These are phyloP conservation scores for Candida sojae DNA, from an alignment of 1,139 yeast genomes.

Conservation along the genomic window DNA sequence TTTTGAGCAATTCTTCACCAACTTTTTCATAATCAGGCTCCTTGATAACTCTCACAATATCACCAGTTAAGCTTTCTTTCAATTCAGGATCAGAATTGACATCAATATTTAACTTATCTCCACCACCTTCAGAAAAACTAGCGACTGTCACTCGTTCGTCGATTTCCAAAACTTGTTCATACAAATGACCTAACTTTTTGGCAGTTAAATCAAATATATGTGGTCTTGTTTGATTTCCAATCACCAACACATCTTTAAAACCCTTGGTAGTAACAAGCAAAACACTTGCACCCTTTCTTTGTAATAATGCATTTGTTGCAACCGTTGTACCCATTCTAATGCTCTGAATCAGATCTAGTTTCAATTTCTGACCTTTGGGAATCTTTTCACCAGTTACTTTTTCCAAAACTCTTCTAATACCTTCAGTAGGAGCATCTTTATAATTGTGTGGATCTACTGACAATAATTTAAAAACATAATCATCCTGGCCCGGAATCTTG, in stretches of 20 bases:
- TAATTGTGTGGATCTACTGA: constrained; percentile 89
- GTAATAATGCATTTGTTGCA: constrained; percentile 44
- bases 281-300: constrained; percentile 54
- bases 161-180: constrained; percentile 35
- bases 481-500: constrained; percentile 42
- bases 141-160: constrained; percentile 47
- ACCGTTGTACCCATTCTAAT: constrained; percentile 44
- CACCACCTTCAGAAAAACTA: constrained; percentile 45
- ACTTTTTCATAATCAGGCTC: constrained; percentile 32
- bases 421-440: constrained; percentile 88
- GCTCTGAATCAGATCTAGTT: constrained; percentile 29
- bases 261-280: constrained; percentile 54
- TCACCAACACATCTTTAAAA: constrained; percentile 46
- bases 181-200: constrained; percentile 36
- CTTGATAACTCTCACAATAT: constrained; percentile 30
- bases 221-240: constrained; percentile 45
- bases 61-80: constrained; percentile 38
- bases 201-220: constrained; percentile 41
- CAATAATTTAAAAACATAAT: constrained; percentile 58
- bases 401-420: constrained; percentile 77
- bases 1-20: constrained; percentile 21
- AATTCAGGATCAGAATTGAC: constrained; percentile 24
- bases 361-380: constrained; percentile 39
- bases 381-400: constrained; percentile 50
- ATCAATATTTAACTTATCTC: constrained; percentile 25